These are phyloP conservation scores for Triticum urartu DNA, from an alignment of 176 grass and related monocot species.

Conservation along the genomic window DNA sequence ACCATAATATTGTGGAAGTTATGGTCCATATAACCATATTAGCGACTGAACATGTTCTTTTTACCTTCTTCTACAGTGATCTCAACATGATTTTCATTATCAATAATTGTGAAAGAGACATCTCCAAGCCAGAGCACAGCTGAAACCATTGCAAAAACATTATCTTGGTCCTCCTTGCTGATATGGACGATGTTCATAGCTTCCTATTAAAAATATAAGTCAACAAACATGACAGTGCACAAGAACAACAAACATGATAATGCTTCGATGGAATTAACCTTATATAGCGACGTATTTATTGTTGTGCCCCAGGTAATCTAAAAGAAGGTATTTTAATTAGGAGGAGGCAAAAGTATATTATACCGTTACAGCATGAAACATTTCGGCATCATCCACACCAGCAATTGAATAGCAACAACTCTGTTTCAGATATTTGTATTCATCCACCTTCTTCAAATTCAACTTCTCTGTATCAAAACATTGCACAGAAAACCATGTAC, in stretches of 20 bases:
- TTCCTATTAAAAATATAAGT: constrained; percentile 57
- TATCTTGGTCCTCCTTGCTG: constrained; percentile 95
- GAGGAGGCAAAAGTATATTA: constrained; percentile 11
- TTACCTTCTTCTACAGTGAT: constrained; percentile 89
- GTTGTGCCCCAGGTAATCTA: neutral
- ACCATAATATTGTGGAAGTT: neutral
- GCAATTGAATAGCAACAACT: constrained; percentile 87
- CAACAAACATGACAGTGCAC: constrained; percentile 20
- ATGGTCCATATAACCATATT: neutral
- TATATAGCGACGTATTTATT: neutral
- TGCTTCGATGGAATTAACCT: constrained; percentile 10
- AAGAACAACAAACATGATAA: neutral
- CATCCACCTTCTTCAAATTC: constrained; percentile 88
- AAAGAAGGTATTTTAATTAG: constrained; percentile 16
- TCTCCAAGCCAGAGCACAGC: constrained; percentile 92
- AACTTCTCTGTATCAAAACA: constrained; percentile 75
- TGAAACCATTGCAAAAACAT: constrained; percentile 80
- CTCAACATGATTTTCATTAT: constrained; percentile 99
- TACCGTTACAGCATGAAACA: constrained; percentile 82
- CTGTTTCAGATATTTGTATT: constrained; percentile 97
- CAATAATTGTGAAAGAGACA: constrained; percentile 81
- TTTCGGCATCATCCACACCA: constrained; percentile 93
- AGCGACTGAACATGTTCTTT: constrained; percentile 13
- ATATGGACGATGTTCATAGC: constrained; percentile 97
- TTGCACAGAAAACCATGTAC: constrained; percentile 15